phyloP scores from a whole-genome alignment of 495 filamentous ascomycete species.

The Xylaria venustula region DNA sequence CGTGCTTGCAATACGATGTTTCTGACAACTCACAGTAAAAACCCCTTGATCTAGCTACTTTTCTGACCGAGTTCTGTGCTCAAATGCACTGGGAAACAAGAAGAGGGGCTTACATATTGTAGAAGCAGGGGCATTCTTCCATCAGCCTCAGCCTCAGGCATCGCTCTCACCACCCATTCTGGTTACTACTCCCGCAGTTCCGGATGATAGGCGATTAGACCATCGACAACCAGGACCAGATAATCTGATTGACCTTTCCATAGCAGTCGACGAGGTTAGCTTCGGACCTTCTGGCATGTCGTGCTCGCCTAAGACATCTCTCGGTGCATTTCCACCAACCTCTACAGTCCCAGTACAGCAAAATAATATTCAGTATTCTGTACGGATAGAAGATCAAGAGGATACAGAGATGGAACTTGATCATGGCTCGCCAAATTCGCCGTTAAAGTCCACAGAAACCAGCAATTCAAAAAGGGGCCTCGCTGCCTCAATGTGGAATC shows the following conservation, averaged over 20 bases:
- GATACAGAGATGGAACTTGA: not conserved
- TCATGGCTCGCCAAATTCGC: not conserved
- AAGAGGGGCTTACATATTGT: not conserved
- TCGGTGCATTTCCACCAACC: not conserved
- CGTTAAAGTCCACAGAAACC: not conserved
- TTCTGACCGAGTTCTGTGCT: not conserved
- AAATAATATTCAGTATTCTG: not conserved
- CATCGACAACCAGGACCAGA: not conserved
- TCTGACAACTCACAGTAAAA: not conserved
- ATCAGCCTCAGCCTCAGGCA: not conserved
- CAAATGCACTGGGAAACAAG: not conserved
- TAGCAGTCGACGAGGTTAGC: not conserved
- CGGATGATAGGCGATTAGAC: not conserved
- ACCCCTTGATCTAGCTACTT: not conserved
- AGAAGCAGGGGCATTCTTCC: not conserved
- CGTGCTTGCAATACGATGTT: too few species aligned
- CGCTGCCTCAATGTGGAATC: constrained; percentile 11
- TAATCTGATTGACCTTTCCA: not conserved
- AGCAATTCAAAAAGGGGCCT: not conserved
- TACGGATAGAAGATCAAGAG: not conserved
- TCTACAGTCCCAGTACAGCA: too few species aligned
- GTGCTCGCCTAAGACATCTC: not conserved
- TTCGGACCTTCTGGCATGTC: not conserved
- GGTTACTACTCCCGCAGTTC: not conserved
- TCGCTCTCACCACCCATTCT: not conserved